These are phyloP conservation scores for Parafenestella ontariensis DNA, from an alignment of 2,329 filamentous ascomycete genomes.

Conservation along the genomic window DNA sequence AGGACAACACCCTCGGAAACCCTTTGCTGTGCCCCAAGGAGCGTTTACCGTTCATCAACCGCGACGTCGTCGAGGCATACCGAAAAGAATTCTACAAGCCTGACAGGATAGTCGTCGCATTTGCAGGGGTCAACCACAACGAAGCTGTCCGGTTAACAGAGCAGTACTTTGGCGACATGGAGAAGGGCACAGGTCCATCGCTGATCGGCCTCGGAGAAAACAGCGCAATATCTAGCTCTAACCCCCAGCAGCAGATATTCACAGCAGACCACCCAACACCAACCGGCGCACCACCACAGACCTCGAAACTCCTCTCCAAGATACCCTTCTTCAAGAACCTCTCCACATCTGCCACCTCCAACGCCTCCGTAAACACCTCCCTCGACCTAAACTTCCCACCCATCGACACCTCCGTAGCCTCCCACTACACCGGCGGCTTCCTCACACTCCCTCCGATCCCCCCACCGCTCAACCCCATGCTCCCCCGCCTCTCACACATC, in stretches of 20 bases:
- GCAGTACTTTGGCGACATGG: conserved; percentile 92
- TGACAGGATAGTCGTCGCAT: conserved; percentile 91
- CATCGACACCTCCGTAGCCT: conserved; percentile 67
- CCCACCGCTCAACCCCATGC: conserved; percentile 76
- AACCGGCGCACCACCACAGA: conserved; percentile 54
- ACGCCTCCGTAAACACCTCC: conserved; percentile 60
- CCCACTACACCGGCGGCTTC: conserved; percentile 94
- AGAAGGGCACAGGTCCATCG: conserved; percentile 57
- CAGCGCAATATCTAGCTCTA: conserved; percentile 19
- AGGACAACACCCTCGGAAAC: conserved; percentile 94
- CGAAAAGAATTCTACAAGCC: conserved; percentile 84
- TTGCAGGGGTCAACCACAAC: conserved; percentile 85
- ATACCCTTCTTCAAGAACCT: conserved; percentile 91
- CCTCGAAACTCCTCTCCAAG: conserved; percentile 76
- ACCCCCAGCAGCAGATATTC: conserved; percentile 56
- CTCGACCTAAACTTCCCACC: conserved; percentile 56
- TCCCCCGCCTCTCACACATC: conserved; percentile 86
- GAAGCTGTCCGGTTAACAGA: conserved; percentile 81
- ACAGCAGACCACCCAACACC: conserved; percentile 45
- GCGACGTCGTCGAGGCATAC: conserved; percentile 77
- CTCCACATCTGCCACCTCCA: conserved; percentile 73
- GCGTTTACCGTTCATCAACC: conserved; percentile 76
- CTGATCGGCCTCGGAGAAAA: conserved; percentile 41
- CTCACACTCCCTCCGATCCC: conserved; percentile 83
- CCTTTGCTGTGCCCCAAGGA: conserved; percentile 91